phyloP scores from a whole-genome alignment of 75 land plant genomes.

The Chamaecyparis obtusa region DNA sequence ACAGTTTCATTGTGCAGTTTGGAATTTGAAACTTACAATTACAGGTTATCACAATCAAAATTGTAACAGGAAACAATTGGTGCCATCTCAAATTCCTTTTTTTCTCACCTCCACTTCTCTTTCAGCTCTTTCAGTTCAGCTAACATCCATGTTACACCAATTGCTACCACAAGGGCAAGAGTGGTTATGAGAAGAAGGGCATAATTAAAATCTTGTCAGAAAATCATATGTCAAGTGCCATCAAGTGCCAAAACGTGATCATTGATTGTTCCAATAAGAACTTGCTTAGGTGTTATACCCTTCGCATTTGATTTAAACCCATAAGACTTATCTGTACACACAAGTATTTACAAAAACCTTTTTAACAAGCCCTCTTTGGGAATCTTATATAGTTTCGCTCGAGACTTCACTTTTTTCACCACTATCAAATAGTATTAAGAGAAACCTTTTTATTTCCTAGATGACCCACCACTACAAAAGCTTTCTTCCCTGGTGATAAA shows the following conservation, averaged over 20 bases:
- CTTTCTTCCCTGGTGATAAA: constrained; percentile 57
- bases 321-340: constrained; percentile 75
- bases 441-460: constrained; percentile 30
- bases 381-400: constrained; percentile 64
- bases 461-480: constrained; percentile 60
- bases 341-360: constrained; percentile 79
- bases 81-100: constrained; percentile 64
- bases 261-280: constrained; percentile 86
- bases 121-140: constrained; percentile 84
- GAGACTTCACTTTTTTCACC: constrained; percentile 37
- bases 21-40: background rate
- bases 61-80: background rate
- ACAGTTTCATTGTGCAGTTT: background rate
- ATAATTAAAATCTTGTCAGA: constrained; percentile 90
- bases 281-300: constrained; percentile 94
- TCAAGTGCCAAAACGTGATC: constrained; percentile 99
- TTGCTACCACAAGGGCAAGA: constrained; percentile 72
- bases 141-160: constrained; percentile 70
- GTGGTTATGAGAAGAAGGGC: constrained; percentile 92
- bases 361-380: constrained; percentile 62
- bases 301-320: constrained; percentile 89
- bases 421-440: constrained; percentile 36
- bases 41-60: background rate
- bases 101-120: constrained; percentile 91
- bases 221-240: constrained; percentile 76